Conservation (phyloP, 2,329 filamentous ascomycete species). For the Ambrosiella beaveri region DNA sequence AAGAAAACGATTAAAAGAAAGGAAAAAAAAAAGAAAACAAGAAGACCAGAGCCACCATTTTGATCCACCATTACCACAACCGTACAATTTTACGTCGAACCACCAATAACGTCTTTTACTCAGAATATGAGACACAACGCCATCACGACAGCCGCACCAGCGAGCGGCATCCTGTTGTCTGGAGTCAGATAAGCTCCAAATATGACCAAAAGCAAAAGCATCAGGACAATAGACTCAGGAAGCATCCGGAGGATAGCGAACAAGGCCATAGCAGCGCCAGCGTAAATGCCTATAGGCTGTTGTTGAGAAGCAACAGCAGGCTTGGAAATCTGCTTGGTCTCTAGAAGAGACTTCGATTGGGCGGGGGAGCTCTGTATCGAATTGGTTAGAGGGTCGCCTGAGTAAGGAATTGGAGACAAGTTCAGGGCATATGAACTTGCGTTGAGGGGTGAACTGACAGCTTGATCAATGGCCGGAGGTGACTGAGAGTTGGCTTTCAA, state of each 20-base stretch:
- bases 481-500: not conserved
- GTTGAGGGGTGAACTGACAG: not conserved
- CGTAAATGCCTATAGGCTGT: not conserved
- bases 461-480: not conserved
- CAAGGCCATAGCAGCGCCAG: not conserved
- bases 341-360: not conserved
- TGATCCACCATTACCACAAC: slow-evolving; percentile 1
- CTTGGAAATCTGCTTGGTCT: not conserved
- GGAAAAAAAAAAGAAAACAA: slow-evolving; percentile 2
- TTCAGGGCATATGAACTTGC: not conserved
- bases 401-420: too few species aligned
- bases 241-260: slow-evolving; percentile 1
- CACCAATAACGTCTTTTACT: not conserved
- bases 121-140: slow-evolving; percentile 6
- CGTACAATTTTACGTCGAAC: not conserved
- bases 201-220: slow-evolving; percentile 2
- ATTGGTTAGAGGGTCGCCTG: slow-evolving; percentile 7
- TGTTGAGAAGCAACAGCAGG: not conserved
- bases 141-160: not conserved
- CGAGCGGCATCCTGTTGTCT: slow-evolving; percentile 1
- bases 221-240: not conserved
- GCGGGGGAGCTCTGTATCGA: slow-evolving; percentile 4
- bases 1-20: not conserved
- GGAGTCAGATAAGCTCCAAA: not conserved
- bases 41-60: slow-evolving; percentile 3